Percentiles rank a stretch among this genome's conserved stretches.
Conservation (phyloP, 805 yeast genomes). For the Nakazawaea holstii region DNA sequence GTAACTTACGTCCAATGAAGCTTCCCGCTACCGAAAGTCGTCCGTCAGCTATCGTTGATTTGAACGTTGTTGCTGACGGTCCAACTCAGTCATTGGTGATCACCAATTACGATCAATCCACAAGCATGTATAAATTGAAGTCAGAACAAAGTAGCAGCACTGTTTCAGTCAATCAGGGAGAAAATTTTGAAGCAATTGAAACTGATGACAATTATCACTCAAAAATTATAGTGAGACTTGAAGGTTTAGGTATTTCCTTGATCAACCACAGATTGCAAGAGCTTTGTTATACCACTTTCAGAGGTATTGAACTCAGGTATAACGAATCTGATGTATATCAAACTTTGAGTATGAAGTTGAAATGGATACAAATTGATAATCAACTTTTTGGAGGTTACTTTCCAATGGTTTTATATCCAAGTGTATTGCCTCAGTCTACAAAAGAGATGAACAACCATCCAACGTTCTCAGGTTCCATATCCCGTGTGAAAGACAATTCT, state of each 20-base stretch:
- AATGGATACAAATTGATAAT: slow-evolving; percentile 95
- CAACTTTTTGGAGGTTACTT: slow-evolving; percentile 83
- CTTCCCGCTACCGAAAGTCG: slow-evolving; percentile 44
- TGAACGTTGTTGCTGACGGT: slow-evolving; percentile 95
- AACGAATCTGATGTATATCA: slow-evolving; percentile 83
- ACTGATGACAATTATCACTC: slow-evolving; percentile 49
- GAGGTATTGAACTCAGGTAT: slow-evolving; percentile 77
- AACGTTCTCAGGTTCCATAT: slow-evolving; percentile 77
- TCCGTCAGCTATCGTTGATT: slow-evolving; percentile 55
- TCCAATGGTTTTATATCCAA: slow-evolving; percentile 87
- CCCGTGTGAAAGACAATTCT: slow-evolving; percentile 79
- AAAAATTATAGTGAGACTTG: slow-evolving; percentile 57
- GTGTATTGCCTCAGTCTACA: slow-evolving; percentile 78
- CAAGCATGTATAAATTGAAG: slow-evolving; percentile 64
- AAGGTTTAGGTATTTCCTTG: slow-evolving; percentile 85
- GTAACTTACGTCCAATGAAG: slow-evolving; percentile 82
- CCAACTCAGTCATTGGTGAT: slow-evolving; percentile 86
- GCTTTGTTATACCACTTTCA: slow-evolving; percentile 72
- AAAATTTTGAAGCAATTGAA: slow-evolving; percentile 51
- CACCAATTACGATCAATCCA: slow-evolving; percentile 72
- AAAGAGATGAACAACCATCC: slow-evolving; percentile 88
- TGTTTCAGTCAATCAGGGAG: slow-evolving; percentile 30
- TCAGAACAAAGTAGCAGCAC: slow-evolving; percentile 23
- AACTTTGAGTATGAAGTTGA: slow-evolving; percentile 70
- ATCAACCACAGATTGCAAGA: slow-evolving; percentile 71